Conservation (phyloP, 2,329 filamentous ascomycete genomes). For the Aureobasidium sp. region DNA sequence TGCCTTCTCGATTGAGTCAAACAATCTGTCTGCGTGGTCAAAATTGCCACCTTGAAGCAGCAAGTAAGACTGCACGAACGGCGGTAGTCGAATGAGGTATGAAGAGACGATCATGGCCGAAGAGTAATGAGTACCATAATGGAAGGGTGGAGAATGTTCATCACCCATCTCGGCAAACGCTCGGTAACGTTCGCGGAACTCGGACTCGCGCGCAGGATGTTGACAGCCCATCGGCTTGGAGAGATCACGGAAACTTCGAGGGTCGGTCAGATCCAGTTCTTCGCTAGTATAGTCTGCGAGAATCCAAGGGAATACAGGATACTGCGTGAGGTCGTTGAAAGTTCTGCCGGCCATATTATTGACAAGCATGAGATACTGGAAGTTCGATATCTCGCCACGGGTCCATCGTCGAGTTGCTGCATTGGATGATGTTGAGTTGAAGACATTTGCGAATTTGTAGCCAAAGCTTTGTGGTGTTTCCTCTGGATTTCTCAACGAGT, state of each 20-base stretch:
- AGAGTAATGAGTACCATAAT: conserved; percentile 97
- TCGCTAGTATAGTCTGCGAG: conserved; percentile 92
- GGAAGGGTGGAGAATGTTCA: conserved; percentile 65
- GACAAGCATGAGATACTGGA: conserved; percentile 96
- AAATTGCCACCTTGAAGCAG: conserved; percentile 92
- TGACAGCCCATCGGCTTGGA: conserved; percentile 97
- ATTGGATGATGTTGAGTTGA: conserved; percentile 73
- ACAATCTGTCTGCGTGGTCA: conserved; percentile 90
- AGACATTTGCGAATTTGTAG: conserved; percentile 85
- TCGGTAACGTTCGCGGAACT: conserved; percentile 76
- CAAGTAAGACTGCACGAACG: conserved; percentile 92
- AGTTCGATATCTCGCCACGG: conserved; percentile 92
- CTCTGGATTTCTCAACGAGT: conserved; percentile 65
- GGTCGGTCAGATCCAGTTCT: conserved; percentile 78
- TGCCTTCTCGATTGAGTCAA: conserved; percentile 83
- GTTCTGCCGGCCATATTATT: conserved; percentile 96
- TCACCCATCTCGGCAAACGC: conserved; percentile 89
- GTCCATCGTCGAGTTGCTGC: conserved; percentile 86
- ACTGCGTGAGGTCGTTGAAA: conserved; percentile 96
- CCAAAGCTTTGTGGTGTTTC: conserved; percentile 62
- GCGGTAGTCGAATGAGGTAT: conserved; percentile 88
- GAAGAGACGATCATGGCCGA: conserved; percentile 98
- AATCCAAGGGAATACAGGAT: conserved; percentile 96
- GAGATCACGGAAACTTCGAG: conserved; percentile 78
- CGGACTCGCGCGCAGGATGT: conserved; percentile 62